Percentiles rank a stretch among this genome's conserved stretches.
Conservation (phyloP, 768 basidiomycete species). For the Rhodotorula kratochvilovae region DNA sequence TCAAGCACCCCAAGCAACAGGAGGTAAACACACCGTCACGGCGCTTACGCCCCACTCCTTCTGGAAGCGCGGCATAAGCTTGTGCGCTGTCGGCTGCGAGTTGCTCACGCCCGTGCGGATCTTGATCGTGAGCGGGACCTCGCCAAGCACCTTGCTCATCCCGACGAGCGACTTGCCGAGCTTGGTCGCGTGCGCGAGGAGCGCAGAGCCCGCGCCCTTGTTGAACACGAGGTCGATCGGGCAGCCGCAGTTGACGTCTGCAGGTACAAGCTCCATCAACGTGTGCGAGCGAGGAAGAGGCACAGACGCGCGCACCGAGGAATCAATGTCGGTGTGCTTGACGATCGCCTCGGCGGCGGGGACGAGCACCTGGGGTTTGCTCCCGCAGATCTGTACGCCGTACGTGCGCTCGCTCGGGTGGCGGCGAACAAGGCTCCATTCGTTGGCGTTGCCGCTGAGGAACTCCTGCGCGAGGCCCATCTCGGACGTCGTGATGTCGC, state of each 20-base stretch:
- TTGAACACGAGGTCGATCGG: slow-evolving; percentile 96
- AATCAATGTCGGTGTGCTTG: slow-evolving; percentile 57
- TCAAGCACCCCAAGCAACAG: slow-evolving; percentile 47
- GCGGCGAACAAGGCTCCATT: slow-evolving; percentile 87
- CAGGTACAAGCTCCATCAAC: neutral
- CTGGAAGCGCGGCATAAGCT: slow-evolving; percentile 73
- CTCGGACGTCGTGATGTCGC: slow-evolving; percentile 83
- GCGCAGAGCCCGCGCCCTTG: slow-evolving; percentile 44
- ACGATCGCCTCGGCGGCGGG: slow-evolving; percentile 75
- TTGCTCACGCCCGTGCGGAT: slow-evolving; percentile 79
- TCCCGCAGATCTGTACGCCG: slow-evolving; percentile 89
- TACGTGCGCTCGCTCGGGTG: slow-evolving; percentile 83
- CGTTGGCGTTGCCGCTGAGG: slow-evolving; percentile 78
- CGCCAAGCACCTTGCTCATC: slow-evolving; percentile 85
- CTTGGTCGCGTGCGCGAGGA: slow-evolving; percentile 75
- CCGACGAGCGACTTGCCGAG: slow-evolving; percentile 81
- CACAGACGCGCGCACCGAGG: slow-evolving; percentile 9
- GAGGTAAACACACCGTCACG: slow-evolving; percentile 53
- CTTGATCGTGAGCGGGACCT: slow-evolving; percentile 84
- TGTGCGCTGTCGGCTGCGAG: slow-evolving; percentile 77
- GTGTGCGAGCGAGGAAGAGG: neutral
- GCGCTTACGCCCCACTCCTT: slow-evolving; percentile 58
- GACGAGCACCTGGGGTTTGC: slow-evolving; percentile 69
- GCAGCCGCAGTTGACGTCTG: slow-evolving; percentile 85
- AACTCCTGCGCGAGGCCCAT: slow-evolving; percentile 95